Conservation (phyloP, 2,329 filamentous ascomycete species). For the Clonostachys byssicola region DNA sequence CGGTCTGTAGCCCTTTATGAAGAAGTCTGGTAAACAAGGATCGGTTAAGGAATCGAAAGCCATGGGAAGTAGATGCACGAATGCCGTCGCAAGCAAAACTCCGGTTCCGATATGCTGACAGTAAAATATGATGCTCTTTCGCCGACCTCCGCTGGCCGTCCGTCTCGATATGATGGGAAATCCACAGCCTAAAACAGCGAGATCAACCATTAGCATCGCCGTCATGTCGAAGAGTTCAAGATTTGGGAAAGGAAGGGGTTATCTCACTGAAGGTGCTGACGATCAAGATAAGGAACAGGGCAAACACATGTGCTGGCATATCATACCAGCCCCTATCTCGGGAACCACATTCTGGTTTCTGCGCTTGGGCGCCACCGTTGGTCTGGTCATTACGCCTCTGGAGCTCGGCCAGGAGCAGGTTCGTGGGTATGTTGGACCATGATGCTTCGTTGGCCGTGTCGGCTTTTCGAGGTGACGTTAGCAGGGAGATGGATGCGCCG, state of each 20-base stretch:
- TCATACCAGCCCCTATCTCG: conserved; percentile 55
- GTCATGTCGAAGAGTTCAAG: background rate
- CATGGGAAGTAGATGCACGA: conserved; percentile 71
- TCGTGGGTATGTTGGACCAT: conserved; percentile 47
- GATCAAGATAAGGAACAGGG: conserved; percentile 60
- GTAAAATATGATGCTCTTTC: conserved; percentile 58
- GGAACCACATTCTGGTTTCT: conserved; percentile 48
- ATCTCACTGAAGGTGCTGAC: conserved; percentile 53
- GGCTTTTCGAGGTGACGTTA: background rate
- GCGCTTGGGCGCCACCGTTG: background rate
- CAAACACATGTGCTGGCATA: conserved; percentile 62
- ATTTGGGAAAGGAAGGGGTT: background rate
- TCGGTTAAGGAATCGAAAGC: conserved; percentile 64
- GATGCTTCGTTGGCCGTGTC: conserved; percentile 11
- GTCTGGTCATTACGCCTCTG: conserved; percentile 36
- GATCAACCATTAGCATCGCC: background rate
- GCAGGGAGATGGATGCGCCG: no score
- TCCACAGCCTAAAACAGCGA: conserved; percentile 46
- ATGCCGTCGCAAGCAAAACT: conserved; percentile 81
- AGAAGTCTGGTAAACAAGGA: conserved; percentile 72
- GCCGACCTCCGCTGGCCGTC: conserved; percentile 50
- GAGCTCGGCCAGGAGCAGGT: conserved; percentile 48
- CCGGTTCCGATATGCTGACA: conserved; percentile 77
- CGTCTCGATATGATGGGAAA: conserved; percentile 63
- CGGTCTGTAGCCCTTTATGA: conserved; percentile 73